Evolutionary conservation across 495 filamentous ascomycete genomes (phyloP).

Genomic region (Lasiosphaeria ovina): DNA sequence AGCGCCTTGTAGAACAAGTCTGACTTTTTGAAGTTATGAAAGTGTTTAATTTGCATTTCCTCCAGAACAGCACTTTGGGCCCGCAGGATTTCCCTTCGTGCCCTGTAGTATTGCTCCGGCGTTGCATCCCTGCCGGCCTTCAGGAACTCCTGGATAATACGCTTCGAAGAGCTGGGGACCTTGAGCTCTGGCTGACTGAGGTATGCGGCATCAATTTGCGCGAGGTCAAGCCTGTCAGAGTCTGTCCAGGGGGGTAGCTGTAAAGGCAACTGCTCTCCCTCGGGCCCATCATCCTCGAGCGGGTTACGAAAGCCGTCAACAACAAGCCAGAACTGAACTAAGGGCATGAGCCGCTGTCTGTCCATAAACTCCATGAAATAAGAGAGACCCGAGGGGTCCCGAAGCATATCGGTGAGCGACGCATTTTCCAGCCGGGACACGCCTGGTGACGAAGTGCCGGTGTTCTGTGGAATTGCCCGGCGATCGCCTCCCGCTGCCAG

Average conservation of each 20-base stretch:
- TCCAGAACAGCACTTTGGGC: slow-evolving; percentile 82
- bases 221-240: slow-evolving; percentile 81
- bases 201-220: slow-evolving; percentile 87
- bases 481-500: slow-evolving; percentile 65
- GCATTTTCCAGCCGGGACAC: slow-evolving; percentile 65
- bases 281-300: slow-evolving; percentile 78
- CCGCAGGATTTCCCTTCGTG: slow-evolving; percentile 74
- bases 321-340: slow-evolving; percentile 98
- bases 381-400: slow-evolving; percentile 83
- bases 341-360: slow-evolving; percentile 74
- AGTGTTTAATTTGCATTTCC: slow-evolving; percentile 74
- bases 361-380: slow-evolving; percentile 99
- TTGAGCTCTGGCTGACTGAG: slow-evolving; percentile 78
- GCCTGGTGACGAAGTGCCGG: slow-evolving; percentile 23
- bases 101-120: slow-evolving; percentile 76
- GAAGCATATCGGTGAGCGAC: slow-evolving; percentile 76
- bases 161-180: slow-evolving; percentile 64
- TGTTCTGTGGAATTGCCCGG: slow-evolving; percentile 33
- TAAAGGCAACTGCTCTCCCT: slow-evolving; percentile 61
- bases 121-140: slow-evolving; percentile 71
- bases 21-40: slow-evolving; percentile 83
- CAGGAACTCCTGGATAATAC: slow-evolving; percentile 72
- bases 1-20: slow-evolving; percentile 95
- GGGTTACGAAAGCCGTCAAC: slow-evolving; percentile 97
- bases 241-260: slow-evolving; percentile 72